Evolutionary conservation across 1,139 yeast species (phyloP), one percentile per base, ranked within the genome.

Genomic region (Debaryomycetaceae sp.): DNA sequence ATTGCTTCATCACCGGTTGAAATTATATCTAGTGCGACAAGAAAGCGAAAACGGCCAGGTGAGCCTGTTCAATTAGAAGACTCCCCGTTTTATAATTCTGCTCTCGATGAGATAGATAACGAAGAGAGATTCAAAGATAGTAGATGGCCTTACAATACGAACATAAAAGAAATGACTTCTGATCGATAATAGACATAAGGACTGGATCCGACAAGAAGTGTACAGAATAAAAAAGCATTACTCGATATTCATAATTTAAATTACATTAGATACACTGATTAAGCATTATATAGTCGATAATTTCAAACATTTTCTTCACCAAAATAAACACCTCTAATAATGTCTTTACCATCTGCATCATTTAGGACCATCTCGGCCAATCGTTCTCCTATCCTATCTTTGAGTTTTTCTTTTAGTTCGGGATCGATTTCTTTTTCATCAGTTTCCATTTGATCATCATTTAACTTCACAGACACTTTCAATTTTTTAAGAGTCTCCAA

Each of bases 281-380:
- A n/a, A n/a, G n/a, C n/a, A n/a, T n/a, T n/a, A n/a, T n/a, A n/a
- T n/a, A n/a, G n/a, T n/a, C n/a, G n/a, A n/a, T 33, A 8, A 11
- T 17, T 13, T 34, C 30, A 44, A 16, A 64, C 59, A 36, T 53
- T 53, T 15, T 59, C 36, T 51, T 83, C 92, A 4, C 95, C 95
- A 55, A 86, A 82, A 58, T 87, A 83, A n/a, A 88, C 75, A 8
- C 94, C 94, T 47, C 79, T 70, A 16, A 76, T 74, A 11, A 87
- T 70, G 28, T 66, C 75, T 43, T 67, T 68, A 1, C 81, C 79
- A 55, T 85, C 87, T 0, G 64, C 59, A 45, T 78, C 75, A 32
- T 70, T 65, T 31, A 74, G 53, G 4, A 87, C 68, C 33, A 65
- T 65, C 5, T 71, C 65, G 1, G 87, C 71, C 41, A 88, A 64